phyloP scores from a whole-genome alignment of 352 stramenopile species.

The Aphanomyces euteiches region DNA sequence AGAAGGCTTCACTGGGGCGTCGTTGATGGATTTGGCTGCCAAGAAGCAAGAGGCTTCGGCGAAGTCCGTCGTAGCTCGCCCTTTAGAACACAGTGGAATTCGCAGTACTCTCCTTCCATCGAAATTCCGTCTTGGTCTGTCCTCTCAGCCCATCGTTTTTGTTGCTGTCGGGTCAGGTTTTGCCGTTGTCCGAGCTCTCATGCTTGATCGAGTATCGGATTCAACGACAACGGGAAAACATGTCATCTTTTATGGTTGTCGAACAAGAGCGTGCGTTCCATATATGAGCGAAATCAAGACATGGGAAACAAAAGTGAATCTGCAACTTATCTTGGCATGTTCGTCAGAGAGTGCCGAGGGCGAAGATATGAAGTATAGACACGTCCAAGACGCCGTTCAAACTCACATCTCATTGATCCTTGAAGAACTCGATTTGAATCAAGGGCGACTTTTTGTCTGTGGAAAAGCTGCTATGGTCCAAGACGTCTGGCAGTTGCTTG shows the following conservation, averaged over 20 bases:
- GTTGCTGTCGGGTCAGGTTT: conserved; percentile 97
- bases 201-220: conserved; percentile 53
- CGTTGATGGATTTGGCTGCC: conserved; percentile 4
- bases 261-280: conserved; percentile 7
- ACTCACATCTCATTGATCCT: neutral
- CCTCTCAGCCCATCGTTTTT: conserved; percentile 89
- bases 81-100: neutral
- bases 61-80: neutral
- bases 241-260: conserved; percentile 11
- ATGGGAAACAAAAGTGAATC: neutral
- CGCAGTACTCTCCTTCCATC: neutral
- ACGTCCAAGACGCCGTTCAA: conserved; percentile 15
- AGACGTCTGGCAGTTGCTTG: conserved; percentile 10
- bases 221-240: neutral
- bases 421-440: neutral
- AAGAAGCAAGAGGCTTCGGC: conserved; percentile 1
- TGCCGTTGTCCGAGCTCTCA: conserved; percentile 94
- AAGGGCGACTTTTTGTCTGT: conserved; percentile 18
- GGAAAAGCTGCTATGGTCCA: neutral
- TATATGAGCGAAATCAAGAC: neutral
- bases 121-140: conserved; percentile 44
- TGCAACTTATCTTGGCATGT: conserved; percentile 15
- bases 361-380: neutral
- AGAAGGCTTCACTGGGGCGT: conserved; percentile 1
- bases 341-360: neutral